These are phyloP conservation scores for Leishmania major DNA, from an alignment of 208 protist genomes.

Conservation along the genomic window DNA sequence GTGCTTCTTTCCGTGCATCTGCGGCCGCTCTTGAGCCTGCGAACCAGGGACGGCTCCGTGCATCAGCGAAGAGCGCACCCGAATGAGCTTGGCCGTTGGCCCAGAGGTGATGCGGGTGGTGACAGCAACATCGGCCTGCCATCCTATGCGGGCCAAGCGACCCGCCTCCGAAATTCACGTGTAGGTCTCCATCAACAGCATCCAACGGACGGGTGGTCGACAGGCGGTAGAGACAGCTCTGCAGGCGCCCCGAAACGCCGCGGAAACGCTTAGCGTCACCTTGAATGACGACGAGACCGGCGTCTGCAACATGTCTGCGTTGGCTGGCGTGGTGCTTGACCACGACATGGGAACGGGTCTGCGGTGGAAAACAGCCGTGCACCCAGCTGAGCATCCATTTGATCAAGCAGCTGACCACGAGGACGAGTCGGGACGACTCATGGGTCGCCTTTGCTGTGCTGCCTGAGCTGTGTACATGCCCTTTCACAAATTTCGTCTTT, in stretches of 20 bases:
- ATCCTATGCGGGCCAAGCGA: not conserved
- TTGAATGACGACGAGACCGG: not conserved
- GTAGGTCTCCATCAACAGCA: constrained; percentile 1
- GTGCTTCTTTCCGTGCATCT: not conserved
- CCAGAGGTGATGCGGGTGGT: constrained; percentile 4
- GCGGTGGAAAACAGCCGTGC: not conserved
- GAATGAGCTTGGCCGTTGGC: not conserved
- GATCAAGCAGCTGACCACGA: not conserved
- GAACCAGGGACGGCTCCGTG: not conserved
- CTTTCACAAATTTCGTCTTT: not conserved
- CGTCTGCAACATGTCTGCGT: not conserved
- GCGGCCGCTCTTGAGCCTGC: constrained; percentile 12
- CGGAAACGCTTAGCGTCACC: not conserved
- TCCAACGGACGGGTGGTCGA: not conserved
- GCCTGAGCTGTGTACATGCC: not conserved
- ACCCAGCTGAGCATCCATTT: not conserved
- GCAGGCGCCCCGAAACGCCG: not conserved
- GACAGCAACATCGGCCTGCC: not conserved
- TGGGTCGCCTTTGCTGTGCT: not conserved
- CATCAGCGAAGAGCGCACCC: constrained; percentile 3
- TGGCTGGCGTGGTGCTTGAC: not conserved
- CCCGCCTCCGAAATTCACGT: not conserved
- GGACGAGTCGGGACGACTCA: not conserved
- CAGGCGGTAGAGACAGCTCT: not conserved
- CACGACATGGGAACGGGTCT: not conserved